Evolutionary conservation across 164 flowering plant species (phyloP), one percentile per base, ranked within the genome.

Genomic region (Echeveria elegans): DNA sequence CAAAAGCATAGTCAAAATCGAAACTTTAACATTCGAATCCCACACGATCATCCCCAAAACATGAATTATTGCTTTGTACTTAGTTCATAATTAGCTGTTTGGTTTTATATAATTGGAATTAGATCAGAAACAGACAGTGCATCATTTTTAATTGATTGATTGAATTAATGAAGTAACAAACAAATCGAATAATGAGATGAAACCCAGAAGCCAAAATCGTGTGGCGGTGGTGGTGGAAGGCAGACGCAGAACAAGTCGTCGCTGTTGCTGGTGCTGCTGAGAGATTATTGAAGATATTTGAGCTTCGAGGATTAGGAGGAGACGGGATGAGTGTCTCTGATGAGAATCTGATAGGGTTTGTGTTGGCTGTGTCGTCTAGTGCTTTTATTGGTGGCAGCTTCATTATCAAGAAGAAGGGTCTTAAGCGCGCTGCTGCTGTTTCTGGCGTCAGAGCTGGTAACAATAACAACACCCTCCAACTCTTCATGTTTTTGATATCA

Each of bases 381-480:
- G 85, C 43, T 41, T 91, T 91, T 74, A 86, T 88, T 12, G 97
- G 96, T 0, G 79, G 86, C 2, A 87, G 93, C 72, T 87, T 87
- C 69, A 87, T 88, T 63, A 83, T 90, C 69, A 90, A 88, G 81
- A 88, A 90, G 85, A 87, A 88, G 71, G 95, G 95, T 38, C 81
- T 88, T 11, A 77, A 82, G 69, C 76, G 82, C 38, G 95, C 94
- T 34, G 92, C 86, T 56, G 86, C 83, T 21, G 81, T 72, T 74
- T 83, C 95, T 74, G 97, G 95, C n/a, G 79, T 82, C 59, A 77
- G 97, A 73, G 95, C 95, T 71, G 89, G 95, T 88, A 6, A 32
- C 0, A 36, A 5, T 36, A 6, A 36, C 38, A n/a, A 36, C 38
- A 1, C 38, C 7, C 1, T 10, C 9, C 38, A 36, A 5, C 38